Evolutionary conservation across 805 yeast species (phyloP), one percentile per base, ranked within the genome.

Genomic region (Lachancea meyersii): DNA sequence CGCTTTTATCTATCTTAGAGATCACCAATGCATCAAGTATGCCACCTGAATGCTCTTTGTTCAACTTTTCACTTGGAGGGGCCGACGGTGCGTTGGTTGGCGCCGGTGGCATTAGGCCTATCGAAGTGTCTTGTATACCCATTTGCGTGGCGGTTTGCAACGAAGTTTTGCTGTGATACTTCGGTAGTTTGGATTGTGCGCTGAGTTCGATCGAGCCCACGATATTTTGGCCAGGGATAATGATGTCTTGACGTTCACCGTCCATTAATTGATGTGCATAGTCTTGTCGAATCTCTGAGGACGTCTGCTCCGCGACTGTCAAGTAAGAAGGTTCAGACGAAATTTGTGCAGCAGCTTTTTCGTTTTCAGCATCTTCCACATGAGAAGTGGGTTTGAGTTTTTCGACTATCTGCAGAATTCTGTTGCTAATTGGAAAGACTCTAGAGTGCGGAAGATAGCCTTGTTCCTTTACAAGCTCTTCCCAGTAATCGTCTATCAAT

Each of bases 401-500:
- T 19, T 8, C 41, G 30, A 44, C 38, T 17, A 22, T 37, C 20
- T 39, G 37, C 39, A 53, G 30, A 11, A 58, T 17, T 34, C 50
- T 50, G 1, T 39, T 4, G 3, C 57, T 38, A 8, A 55, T 53
- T 19, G 56, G 55, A 44, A 61, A 66, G 2, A 74, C 78, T 23
- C 73, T 68, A 43, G 72, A 75, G 33, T 63, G 64, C 20, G 69
- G 68, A 1, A 71, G 67, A 39, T 72, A 70, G 1, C 72, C 72
- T 46, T 72, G 72, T 16, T 61, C 63, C 30, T 55, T 58, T 0
- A 71, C 70, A 3, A 60, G 50, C 3, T 61, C 62, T 47, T 75
- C 80, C 77, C 79, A 77, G 53, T 77, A 77, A 54, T 77, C 82
- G 55, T 77, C 82, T 2, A 56, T 47, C 3, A 76, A 64, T 44